Conservation (phyloP, 257 asterid species). For the Paraleonurus japonicus region DNA sequence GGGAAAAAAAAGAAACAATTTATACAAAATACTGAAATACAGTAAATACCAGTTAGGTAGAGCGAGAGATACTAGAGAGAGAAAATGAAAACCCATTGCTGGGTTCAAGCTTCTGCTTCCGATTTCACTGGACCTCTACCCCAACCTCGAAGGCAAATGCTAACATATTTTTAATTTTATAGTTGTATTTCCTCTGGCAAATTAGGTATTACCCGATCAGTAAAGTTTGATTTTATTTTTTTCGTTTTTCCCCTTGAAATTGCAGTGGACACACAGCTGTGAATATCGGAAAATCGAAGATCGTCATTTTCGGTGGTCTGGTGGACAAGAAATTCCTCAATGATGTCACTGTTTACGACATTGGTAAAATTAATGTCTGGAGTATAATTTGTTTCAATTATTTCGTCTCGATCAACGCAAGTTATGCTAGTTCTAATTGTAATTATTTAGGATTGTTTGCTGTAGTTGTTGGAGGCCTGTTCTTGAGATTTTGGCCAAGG, state of each 20-base stretch:
- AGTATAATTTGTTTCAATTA: not conserved
- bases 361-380: constrained; percentile 44
- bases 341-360: constrained; percentile 72
- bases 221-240: not conserved
- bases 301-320: constrained; percentile 83
- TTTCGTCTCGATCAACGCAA: not conserved
- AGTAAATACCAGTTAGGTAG: not conserved
- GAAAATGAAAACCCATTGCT: constrained; percentile 69
- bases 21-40: not conserved
- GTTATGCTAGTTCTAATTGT: not conserved
- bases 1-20: too few relatives aligned
- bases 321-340: constrained; percentile 79
- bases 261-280: constrained; percentile 92
- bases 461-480: not conserved
- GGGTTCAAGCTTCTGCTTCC: constrained; percentile 85
- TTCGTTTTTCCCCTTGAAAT: not conserved
- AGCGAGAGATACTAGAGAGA: constrained; percentile 10
- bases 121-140: constrained; percentile 82
- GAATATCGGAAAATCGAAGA: constrained; percentile 86
- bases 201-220: not conserved
- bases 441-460: not conserved
- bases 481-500: not conserved
- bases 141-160: constrained; percentile 68
- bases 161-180: not conserved
- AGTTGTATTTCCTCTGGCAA: not conserved